Conservation (phyloP, 2,329 filamentous ascomycete species). For the Shiraia sp. region DNA sequence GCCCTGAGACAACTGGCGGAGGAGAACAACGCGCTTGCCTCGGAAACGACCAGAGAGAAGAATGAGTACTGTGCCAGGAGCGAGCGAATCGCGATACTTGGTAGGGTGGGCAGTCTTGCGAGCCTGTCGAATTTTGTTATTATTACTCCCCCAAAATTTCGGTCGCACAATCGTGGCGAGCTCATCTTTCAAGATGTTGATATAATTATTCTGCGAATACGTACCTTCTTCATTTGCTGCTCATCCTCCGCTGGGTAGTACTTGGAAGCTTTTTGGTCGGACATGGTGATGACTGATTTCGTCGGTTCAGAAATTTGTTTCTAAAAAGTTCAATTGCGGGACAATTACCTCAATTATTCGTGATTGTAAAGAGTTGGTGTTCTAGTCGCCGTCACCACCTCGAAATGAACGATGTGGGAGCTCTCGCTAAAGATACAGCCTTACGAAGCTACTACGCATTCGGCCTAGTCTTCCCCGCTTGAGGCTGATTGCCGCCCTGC, state of each 20-base stretch:
- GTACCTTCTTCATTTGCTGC: constrained; percentile 87
- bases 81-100: constrained; percentile 84
- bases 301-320: no score
- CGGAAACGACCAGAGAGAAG: constrained; percentile 99
- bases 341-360: no score
- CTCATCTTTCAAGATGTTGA: not conserved
- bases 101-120: constrained; percentile 92
- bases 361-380: constrained; percentile 1
- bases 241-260: constrained; percentile 98
- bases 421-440: constrained; percentile 22
- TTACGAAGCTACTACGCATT: constrained; percentile 6
- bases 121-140: constrained; percentile 60
- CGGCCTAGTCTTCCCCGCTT: constrained; percentile 2
- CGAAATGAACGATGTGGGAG: constrained; percentile 28
- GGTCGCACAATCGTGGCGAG: not conserved
- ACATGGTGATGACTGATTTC: constrained; percentile 20
- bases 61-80: constrained; percentile 94
- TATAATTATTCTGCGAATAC: constrained; percentile 45
- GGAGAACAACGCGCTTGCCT: constrained; percentile 97
- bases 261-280: constrained; percentile 82
- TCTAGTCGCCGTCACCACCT: constrained; percentile 23
- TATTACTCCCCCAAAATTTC: constrained; percentile 2
- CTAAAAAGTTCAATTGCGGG: no score
- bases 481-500: not conserved
- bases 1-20: constrained; percentile 94